phyloP scores from a whole-genome alignment of 2,329 filamentous ascomycete species.

The Blastomyces emzantsi region DNA sequence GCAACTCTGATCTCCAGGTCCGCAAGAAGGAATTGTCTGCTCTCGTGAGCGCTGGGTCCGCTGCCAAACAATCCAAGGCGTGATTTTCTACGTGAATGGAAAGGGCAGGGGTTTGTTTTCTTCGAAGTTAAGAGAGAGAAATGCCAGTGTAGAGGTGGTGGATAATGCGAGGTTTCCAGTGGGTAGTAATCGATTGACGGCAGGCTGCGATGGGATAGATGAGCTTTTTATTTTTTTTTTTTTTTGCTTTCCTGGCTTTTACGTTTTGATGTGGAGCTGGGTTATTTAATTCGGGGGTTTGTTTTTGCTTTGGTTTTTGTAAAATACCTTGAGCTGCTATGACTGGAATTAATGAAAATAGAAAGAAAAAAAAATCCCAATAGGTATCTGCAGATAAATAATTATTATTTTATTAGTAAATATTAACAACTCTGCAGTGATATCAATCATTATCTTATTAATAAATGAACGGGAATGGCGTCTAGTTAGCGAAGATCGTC shows the following conservation, averaged over 20 bases:
- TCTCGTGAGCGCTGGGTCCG: constrained; percentile 56
- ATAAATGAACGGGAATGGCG: background rate
- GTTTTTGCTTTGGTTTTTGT: background rate
- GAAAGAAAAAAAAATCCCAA: background rate
- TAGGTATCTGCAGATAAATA: background rate
- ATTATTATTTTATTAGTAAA: no score
- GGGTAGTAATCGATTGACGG: background rate
- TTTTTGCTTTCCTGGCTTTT: background rate
- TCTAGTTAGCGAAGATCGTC: background rate
- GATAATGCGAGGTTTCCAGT: background rate
- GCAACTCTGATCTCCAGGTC: constrained; percentile 79
- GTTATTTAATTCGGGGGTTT: constrained; percentile 1
- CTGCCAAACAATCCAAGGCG: constrained; percentile 38
- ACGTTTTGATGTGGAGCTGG: background rate
- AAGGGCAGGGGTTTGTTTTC: background rate
- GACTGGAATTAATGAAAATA: background rate
- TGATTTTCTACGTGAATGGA: background rate
- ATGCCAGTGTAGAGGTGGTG: background rate
- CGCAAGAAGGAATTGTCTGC: constrained; percentile 54
- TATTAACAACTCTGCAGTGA: no score
- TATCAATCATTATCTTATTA: no score
- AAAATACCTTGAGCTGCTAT: background rate
- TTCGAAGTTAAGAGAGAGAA: background rate
- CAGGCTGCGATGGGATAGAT: background rate
- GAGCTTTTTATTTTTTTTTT: background rate